phyloP scores from a whole-genome alignment of 2,329 filamentous ascomycete species.

The Penicillium sp. region DNA sequence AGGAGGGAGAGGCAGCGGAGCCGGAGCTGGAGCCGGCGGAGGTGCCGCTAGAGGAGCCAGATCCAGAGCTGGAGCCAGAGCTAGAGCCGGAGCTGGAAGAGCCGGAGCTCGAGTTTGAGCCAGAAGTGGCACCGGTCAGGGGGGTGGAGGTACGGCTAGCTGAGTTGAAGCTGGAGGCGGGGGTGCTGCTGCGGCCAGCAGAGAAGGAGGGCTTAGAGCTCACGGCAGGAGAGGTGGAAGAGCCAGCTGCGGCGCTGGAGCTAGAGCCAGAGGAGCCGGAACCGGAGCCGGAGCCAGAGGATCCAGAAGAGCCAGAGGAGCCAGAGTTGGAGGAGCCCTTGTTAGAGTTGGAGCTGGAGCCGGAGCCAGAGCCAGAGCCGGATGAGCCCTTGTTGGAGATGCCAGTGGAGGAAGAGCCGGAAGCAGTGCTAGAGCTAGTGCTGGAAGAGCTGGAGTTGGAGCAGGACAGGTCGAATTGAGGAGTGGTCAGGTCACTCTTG shows the following conservation, averaged over 20 bases:
- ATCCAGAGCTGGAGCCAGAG: slow-evolving; percentile 4
- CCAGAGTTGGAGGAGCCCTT: neutral
- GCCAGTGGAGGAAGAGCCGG: slow-evolving; percentile 18
- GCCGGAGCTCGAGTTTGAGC: slow-evolving; percentile 16
- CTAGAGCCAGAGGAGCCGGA: slow-evolving; percentile 5
- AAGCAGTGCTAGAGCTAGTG: slow-evolving; percentile 4
- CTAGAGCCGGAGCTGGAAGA: slow-evolving; percentile 6
- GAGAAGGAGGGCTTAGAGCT: slow-evolving; percentile 4
- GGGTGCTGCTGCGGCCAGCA: slow-evolving; percentile 2
- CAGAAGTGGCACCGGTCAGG: slow-evolving; percentile 2
- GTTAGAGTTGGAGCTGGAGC: slow-evolving; percentile 4
- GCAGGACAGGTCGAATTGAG: slow-evolving; percentile 44
- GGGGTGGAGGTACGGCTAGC: slow-evolving; percentile 2
- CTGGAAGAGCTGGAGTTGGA: slow-evolving; percentile 11
- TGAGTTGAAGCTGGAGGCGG: slow-evolving; percentile 5
- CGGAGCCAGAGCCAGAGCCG: neutral
- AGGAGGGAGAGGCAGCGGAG: slow-evolving; percentile 17
- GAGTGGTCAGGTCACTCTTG: slow-evolving; percentile 38
- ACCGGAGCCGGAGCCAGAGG: slow-evolving; percentile 7
- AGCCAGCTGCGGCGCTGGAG: slow-evolving; percentile 9
- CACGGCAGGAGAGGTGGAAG: slow-evolving; percentile 5
- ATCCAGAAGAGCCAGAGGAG: slow-evolving; percentile 3
- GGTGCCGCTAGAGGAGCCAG: slow-evolving; percentile 14
- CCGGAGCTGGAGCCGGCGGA: slow-evolving; percentile 4
- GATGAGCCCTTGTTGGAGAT: slow-evolving; percentile 6